Conservation (phyloP, 2,329 filamentous ascomycete genomes). For the Trichoderma atroviride region DNA sequence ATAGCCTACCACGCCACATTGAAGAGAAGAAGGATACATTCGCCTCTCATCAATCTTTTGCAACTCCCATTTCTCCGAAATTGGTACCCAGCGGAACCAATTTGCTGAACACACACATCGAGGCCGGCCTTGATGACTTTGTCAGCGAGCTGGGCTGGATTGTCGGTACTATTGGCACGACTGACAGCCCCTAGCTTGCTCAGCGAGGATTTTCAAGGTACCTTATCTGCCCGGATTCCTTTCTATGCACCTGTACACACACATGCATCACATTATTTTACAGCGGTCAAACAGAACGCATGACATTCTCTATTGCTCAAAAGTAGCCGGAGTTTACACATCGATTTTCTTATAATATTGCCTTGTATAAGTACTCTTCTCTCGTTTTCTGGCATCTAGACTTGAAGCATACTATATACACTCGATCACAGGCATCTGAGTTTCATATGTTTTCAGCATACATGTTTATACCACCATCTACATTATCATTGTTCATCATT, state of each 20-base stretch:
- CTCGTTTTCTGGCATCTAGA: slow-evolving; percentile 12
- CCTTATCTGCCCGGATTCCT: neutral
- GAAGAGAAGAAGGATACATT: slow-evolving; percentile 32
- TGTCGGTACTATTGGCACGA: slow-evolving; percentile 49
- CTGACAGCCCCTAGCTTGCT: slow-evolving; percentile 1
- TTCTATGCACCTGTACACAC: neutral
- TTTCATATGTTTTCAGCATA: neutral
- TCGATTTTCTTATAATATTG: neutral
- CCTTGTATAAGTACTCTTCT: neutral
- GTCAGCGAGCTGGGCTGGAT: slow-evolving; percentile 56
- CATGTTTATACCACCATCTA: neutral
- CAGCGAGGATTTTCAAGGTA: neutral
- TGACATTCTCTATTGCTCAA: neutral
- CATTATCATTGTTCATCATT: neutral
- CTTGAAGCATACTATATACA: slow-evolving; percentile 5
- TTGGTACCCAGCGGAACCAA: slow-evolving; percentile 34
- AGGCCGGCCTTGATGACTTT: slow-evolving; percentile 46
- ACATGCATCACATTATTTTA: neutral
- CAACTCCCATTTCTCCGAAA: slow-evolving; percentile 33
- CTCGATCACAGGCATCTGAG: neutral
- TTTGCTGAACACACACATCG: slow-evolving; percentile 41
- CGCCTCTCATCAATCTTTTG: slow-evolving; percentile 31
- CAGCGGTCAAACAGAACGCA: neutral
- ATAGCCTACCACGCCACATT: slow-evolving; percentile 49
- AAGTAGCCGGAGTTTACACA: neutral